Evolutionary conservation across 371 early-diverging fungal genomes (phyloP).

Genomic region (Umbelopsis sp.): DNA sequence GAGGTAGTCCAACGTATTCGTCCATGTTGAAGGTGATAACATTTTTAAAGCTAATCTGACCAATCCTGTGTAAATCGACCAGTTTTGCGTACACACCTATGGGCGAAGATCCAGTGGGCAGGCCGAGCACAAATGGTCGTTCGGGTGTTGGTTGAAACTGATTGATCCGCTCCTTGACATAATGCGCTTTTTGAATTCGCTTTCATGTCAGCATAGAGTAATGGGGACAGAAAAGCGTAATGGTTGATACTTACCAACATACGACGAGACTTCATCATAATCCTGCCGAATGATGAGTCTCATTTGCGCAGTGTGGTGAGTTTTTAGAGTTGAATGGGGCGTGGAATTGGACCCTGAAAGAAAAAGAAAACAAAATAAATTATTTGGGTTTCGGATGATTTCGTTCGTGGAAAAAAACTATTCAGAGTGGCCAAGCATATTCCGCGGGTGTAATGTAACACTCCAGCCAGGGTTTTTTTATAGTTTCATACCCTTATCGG

Average conservation of each 20-base stretch:
- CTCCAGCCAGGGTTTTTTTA: too few relatives aligned
- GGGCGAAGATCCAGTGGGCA: slow-evolving; percentile 70
- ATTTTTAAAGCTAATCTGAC: slow-evolving; percentile 54
- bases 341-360: slow-evolving; percentile 9
- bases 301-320: slow-evolving; percentile 35
- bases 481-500: too few relatives aligned
- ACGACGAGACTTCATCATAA: slow-evolving; percentile 60
- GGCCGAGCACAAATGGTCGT: slow-evolving; percentile 66
- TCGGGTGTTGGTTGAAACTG: slow-evolving; percentile 60
- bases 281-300: slow-evolving; percentile 70
- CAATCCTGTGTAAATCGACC: slow-evolving; percentile 56
- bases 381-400: slow-evolving; percentile 8
- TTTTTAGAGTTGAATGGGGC: background rate
- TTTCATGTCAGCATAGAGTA: background rate
- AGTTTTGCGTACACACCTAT: slow-evolving; percentile 61
- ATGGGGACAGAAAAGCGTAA: background rate
- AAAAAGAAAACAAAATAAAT: slow-evolving; percentile 7
- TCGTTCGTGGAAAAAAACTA: slow-evolving; percentile 9
- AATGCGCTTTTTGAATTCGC: slow-evolving; percentile 46
- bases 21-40: slow-evolving; percentile 66
- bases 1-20: slow-evolving; percentile 60
- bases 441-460: background rate
- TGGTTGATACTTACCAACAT: slow-evolving; percentile 47
- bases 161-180: slow-evolving; percentile 63
- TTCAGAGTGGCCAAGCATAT: background rate